Evolutionary conservation across 345 rosid species (phyloP), one percentile per base, ranked within the genome.

Genomic region (Citrus trifoliata): DNA sequence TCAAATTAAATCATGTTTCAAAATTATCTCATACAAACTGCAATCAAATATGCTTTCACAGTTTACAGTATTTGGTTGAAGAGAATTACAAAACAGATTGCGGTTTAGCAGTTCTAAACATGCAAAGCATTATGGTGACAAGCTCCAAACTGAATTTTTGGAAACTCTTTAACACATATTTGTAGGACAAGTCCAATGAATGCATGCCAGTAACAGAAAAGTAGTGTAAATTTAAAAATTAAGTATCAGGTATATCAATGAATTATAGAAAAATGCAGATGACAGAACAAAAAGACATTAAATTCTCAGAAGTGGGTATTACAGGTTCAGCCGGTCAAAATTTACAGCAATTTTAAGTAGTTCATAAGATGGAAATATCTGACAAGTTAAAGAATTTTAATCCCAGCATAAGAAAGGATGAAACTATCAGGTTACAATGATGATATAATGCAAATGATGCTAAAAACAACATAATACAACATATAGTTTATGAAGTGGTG

Each of bases 371-470:
- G 19, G 38, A 56, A 56, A 32, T 13, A 71, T 28, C 14, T 16
- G 63, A 18, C 46, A 30, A 32, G 64, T 56, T 30, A 28, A 22
- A 71, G 62, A 71, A 62, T 53, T 32, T 30, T 18, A 71, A 71
- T 13, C 25, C 48, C 38, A 30, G 75, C 63, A 55, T 24, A 3
- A 21, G 75, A 76, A 27, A 19, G 56, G 35, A 65, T 22, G 53
- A 58, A 75, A 76, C 37, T 32, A 56, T 69, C 27, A 65, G 56
- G 63, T 55, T 60, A 40, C 30, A 66, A 71, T 37, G 38, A 55
- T 46, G 30, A 40, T 30, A 78, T 71, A 63, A 53, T 24, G 72
- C 68, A 60, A 74, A 72, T 53, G 78, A 61, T 64, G 55, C 33
- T 37, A 69, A 48, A 77, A 53, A 32, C 10, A 59, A 30, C 14